Evolutionary conservation across 108 stramenopile genomes (phyloP).

Genomic region (Seminavis robusta): DNA sequence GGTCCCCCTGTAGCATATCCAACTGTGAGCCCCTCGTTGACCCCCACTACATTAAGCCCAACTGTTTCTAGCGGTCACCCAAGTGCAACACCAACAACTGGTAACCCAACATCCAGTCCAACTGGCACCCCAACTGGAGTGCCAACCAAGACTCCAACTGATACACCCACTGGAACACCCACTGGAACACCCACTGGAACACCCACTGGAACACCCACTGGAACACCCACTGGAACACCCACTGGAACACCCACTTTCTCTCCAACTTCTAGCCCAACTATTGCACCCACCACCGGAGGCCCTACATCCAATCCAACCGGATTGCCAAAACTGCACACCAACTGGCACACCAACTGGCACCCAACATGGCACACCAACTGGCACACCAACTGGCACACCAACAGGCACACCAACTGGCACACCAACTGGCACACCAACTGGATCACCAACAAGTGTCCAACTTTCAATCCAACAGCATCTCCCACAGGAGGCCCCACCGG

Average conservation of each 20-base stretch:
- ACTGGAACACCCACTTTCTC: not conserved
- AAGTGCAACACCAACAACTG: not conserved
- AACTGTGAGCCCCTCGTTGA: not conserved
- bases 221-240: not conserved
- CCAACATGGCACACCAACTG: not conserved
- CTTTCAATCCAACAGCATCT: not conserved
- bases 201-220: slow-evolving; percentile 1
- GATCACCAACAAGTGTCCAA: not conserved
- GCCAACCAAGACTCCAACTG: not conserved
- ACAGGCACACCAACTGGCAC: not conserved
- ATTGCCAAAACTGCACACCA: not conserved
- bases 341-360: not conserved
- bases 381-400: not conserved
- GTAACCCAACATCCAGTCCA: not conserved
- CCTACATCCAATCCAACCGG: not conserved
- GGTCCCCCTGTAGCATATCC: not conserved
- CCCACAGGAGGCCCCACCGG: not conserved
- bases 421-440: not conserved
- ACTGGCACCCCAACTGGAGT: not conserved
- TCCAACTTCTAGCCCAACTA: not conserved
- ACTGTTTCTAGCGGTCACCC: no score
- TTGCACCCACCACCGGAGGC: not conserved
- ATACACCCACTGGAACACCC: not conserved
- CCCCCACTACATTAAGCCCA: no score
- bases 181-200: not conserved